A percentile compares a stretch with the other conserved stretches of the same genome.
These are phyloP conservation scores for Xylaria hypoxylon DNA, from an alignment of 2,329 filamentous ascomycete species.

Conservation along the genomic window DNA sequence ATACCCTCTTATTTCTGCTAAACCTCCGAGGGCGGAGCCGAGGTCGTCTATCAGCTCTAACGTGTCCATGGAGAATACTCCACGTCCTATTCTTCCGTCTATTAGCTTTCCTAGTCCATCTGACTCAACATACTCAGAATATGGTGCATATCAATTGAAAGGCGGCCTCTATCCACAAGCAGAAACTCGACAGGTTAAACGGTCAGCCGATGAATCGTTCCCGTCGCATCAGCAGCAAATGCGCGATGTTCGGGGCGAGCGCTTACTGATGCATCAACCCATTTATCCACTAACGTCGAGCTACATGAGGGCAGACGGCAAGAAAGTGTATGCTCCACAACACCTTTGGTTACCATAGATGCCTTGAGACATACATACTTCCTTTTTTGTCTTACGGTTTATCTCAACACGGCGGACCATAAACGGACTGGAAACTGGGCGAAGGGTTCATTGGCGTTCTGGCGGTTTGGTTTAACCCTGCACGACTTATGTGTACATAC, in stretches of 20 bases:
- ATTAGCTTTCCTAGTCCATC: slow-evolving; percentile 42
- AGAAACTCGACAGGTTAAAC: slow-evolving; percentile 44
- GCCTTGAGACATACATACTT: background rate
- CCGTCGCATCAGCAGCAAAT: slow-evolving; percentile 41
- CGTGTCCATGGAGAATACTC: slow-evolving; percentile 41
- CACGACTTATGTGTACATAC: slow-evolving; percentile 31
- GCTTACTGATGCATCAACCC: slow-evolving; percentile 37
- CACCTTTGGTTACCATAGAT: slow-evolving; percentile 36
- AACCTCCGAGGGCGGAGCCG: slow-evolving; percentile 38
- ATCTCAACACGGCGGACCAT: slow-evolving; percentile 8
- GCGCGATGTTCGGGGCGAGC: slow-evolving; percentile 45
- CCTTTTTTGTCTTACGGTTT: background rate
- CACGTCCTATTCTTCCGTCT: slow-evolving; percentile 42
- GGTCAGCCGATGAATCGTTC: slow-evolving; percentile 46
- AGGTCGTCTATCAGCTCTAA: slow-evolving; percentile 45
- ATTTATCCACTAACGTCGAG: slow-evolving; percentile 25
- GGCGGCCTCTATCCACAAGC: slow-evolving; percentile 39
- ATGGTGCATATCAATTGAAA: slow-evolving; percentile 40
- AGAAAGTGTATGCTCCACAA: slow-evolving; percentile 30
- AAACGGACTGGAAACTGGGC: slow-evolving; percentile 18
- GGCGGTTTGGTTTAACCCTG: slow-evolving; percentile 9
- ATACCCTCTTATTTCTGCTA: slow-evolving; percentile 42
- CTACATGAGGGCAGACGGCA: slow-evolving; percentile 46
- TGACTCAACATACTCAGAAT: slow-evolving; percentile 43
- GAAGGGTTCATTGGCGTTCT: slow-evolving; percentile 24